Evolutionary conservation across 2,329 filamentous ascomycete genomes (phyloP).

Genomic region (Lanzia echinophila): DNA sequence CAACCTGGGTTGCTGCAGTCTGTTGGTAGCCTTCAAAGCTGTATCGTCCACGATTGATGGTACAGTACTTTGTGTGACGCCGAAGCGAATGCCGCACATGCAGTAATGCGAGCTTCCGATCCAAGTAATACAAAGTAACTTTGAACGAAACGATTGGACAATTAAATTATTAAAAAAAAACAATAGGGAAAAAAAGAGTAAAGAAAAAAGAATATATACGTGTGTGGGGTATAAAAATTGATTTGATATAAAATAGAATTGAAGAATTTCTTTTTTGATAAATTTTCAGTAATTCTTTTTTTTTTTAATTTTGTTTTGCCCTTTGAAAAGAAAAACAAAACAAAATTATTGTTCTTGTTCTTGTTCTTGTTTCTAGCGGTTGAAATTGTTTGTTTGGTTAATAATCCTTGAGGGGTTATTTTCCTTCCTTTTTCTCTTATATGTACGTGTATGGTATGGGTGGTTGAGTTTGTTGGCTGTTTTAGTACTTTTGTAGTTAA

Average conservation of each 20-base stretch:
- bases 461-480: no score
- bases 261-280: background rate
- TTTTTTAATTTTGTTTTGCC: background rate
- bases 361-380: no score
- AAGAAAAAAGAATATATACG: background rate
- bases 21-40: constrained; percentile 3
- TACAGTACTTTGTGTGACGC: background rate
- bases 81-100: constrained; percentile 9
- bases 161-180: background rate
- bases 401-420: no score
- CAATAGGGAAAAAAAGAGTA: background rate
- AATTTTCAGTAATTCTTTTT: background rate
- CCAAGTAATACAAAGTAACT: constrained; percentile 5
- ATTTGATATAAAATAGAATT: background rate
- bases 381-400: no score
- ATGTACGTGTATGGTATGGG: no score
- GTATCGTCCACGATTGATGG: constrained; percentile 7
- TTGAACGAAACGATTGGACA: constrained; percentile 7
- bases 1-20: constrained; percentile 8
- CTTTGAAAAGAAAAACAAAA: no score
- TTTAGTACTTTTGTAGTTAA: no score
- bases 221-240: background rate
- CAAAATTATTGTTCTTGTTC: no score
- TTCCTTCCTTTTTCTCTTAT: no score
- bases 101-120: constrained; percentile 10